Percentiles rank a stretch among this genome's conserved stretches.
Evolutionary conservation across 306 rosid species (phyloP).

Genomic region (Trifolium pratense): DNA sequence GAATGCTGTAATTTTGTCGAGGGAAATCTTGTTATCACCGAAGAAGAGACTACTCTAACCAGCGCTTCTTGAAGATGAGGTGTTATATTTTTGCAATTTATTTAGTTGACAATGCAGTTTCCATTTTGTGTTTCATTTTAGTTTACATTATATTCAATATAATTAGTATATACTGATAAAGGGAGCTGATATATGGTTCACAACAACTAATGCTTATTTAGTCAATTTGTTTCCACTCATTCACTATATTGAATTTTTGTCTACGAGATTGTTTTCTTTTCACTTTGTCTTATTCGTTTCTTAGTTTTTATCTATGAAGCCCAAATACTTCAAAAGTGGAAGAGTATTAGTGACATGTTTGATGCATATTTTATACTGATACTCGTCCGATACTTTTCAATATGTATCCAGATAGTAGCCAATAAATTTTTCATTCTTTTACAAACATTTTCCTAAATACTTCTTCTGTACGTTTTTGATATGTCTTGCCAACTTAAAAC

Average conservation of each 20-base stretch:
- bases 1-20: constrained; percentile 68
- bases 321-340: neutral
- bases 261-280: neutral
- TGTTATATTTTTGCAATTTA: constrained; percentile 28
- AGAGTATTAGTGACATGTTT: neutral
- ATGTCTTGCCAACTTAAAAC: neutral
- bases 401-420: neutral
- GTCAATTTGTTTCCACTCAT: constrained; percentile 17
- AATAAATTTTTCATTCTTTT: neutral
- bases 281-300: neutral
- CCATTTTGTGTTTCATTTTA: neutral
- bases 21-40: constrained; percentile 64
- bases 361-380: neutral
- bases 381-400: neutral
- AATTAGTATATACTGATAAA: constrained; percentile 23
- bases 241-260: constrained; percentile 11
- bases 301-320: neutral
- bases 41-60: constrained; percentile 53
- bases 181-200: constrained; percentile 20
- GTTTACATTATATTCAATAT: constrained; percentile 32
- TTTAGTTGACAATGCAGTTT: neutral
- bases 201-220: neutral
- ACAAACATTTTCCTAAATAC: neutral
- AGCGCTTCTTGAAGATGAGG: constrained; percentile 35
- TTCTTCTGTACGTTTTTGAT: neutral